phyloP scores from a whole-genome alignment of 1,284 basidiomycete species.

The Veloporphyrellus conicus region DNA sequence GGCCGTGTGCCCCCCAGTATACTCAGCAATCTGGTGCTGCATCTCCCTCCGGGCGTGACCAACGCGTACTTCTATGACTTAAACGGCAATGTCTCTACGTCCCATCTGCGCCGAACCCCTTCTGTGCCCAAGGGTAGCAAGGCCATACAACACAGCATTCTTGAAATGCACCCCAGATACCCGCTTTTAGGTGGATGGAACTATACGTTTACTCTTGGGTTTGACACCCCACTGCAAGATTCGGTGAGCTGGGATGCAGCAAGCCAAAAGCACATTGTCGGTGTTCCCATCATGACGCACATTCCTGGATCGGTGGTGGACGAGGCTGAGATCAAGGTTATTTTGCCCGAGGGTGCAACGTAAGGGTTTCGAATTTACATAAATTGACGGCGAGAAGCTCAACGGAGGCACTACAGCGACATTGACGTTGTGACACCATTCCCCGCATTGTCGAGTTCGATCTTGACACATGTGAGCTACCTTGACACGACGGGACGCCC shows the following conservation, averaged over 20 bases:
- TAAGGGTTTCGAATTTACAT: constrained; percentile 42
- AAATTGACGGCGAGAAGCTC: constrained; percentile 2
- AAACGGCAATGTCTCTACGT: constrained; percentile 97
- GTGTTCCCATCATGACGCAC: constrained; percentile 83
- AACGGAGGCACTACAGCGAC: constrained; percentile 48
- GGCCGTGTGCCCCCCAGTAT: constrained; percentile 65
- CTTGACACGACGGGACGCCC: constrained; percentile 93
- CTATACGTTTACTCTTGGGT: constrained; percentile 91
- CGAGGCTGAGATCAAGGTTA: constrained; percentile 73
- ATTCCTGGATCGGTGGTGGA: constrained; percentile 80
- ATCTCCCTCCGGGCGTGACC: constrained; percentile 77
- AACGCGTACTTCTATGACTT: constrained; percentile 86
- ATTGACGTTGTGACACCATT: constrained; percentile 78
- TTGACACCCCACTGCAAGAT: constrained; percentile 80
- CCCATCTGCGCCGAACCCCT: constrained; percentile 69
- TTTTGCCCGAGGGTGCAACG: constrained; percentile 93
- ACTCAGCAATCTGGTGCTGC: constrained; percentile 64
- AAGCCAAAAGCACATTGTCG: constrained; percentile 65
- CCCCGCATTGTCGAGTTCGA: constrained; percentile 56
- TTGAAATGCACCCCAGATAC: constrained; percentile 88
- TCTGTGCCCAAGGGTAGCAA: constrained; percentile 55
- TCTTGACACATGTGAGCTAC: constrained; percentile 77
- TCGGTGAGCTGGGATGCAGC: constrained; percentile 59
- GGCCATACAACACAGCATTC: constrained; percentile 52
- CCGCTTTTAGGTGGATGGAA: constrained; percentile 98